Percentiles rank a stretch among this genome's conserved stretches.
Conservation (phyloP, 352 stramenopile genomes). For the Globisporangium nunn region DNA sequence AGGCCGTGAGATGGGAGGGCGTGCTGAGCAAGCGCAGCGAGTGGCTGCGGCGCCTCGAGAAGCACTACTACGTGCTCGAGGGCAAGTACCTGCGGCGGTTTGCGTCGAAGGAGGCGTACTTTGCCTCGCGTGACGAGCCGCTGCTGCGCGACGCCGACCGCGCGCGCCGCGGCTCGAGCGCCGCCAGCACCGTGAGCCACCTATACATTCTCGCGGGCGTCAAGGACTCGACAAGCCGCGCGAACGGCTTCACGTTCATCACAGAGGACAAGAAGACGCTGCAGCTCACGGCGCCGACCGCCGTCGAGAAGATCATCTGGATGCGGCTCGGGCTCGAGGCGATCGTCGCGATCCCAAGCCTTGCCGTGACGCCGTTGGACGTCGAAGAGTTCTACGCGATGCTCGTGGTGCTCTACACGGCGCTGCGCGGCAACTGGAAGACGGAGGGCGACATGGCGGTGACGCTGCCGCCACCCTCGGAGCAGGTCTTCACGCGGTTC, state of each 20-base stretch:
- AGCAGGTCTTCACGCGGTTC: constrained; percentile 85
- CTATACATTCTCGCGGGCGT: constrained; percentile 77
- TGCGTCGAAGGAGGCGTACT: constrained; percentile 78
- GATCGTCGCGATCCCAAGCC: constrained; percentile 76
- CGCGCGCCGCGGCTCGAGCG: constrained; percentile 30
- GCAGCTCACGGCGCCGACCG: constrained; percentile 64
- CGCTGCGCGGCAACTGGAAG: constrained; percentile 68
- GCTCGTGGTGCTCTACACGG: constrained; percentile 83
- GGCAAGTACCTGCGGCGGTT: constrained; percentile 82
- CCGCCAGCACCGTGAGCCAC: constrained; percentile 48
- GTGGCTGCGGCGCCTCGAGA: constrained; percentile 75
- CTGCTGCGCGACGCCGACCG: constrained; percentile 44
- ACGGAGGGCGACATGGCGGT: constrained; percentile 86
- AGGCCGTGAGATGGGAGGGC: constrained; percentile 81
- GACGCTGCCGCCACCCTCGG: constrained; percentile 73
- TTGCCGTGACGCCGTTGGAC: constrained; percentile 73
- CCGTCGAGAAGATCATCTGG: constrained; percentile 85
- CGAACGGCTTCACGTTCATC: constrained; percentile 85
- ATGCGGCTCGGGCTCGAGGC: constrained; percentile 80
- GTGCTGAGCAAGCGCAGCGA: constrained; percentile 74
- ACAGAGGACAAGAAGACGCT: constrained; percentile 84
- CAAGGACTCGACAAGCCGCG: constrained; percentile 74
- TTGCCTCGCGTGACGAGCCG: constrained; percentile 69
- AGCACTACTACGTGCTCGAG: constrained; percentile 84
- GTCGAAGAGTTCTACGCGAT: constrained; percentile 89